These are phyloP conservation scores for Parvularia atlantis DNA, from an alignment of 78 protist genomes.

Conservation along the genomic window DNA sequence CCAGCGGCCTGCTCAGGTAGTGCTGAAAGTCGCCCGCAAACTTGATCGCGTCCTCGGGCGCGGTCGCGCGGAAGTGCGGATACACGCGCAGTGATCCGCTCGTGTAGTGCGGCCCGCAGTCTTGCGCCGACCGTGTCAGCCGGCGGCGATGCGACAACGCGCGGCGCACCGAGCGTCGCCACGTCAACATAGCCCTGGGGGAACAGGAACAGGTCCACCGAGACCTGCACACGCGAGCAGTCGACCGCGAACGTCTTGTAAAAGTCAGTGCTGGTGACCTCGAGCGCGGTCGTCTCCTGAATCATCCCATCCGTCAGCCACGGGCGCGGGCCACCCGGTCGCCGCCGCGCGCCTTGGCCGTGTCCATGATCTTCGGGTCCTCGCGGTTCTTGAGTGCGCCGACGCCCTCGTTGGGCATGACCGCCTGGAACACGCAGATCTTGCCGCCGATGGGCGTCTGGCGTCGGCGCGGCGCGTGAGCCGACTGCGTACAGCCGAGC, in stretches of 20 bases:
- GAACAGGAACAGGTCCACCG: slow-evolving; percentile 43
- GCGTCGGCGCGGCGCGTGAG: too few species aligned
- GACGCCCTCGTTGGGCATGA: not conserved
- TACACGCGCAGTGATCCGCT: too few species aligned
- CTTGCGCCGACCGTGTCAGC: too few species aligned
- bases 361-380: not conserved
- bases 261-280: slow-evolving; percentile 25
- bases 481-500: too few species aligned
- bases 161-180: slow-evolving; percentile 13
- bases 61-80: too few species aligned
- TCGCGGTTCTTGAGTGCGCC: not conserved
- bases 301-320: too few species aligned
- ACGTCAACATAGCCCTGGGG: slow-evolving; percentile 34
- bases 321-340: not conserved
- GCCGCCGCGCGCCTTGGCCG: not conserved
- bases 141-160: too few species aligned
- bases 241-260: slow-evolving; percentile 52
- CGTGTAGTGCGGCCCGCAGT: too few species aligned
- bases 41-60: not conserved
- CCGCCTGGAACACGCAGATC: not conserved
- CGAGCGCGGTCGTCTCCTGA: slow-evolving; percentile 31
- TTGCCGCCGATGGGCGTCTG: not conserved
- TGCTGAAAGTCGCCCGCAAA: slow-evolving; percentile 2
- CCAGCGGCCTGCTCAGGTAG: slow-evolving; percentile 8
- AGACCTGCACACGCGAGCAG: slow-evolving; percentile 29